Evolutionary conservation across 2,329 filamentous ascomycete species (phyloP), one percentile per base, ranked within the genome.

Genomic region (Fusarium ambrosium): DNA sequence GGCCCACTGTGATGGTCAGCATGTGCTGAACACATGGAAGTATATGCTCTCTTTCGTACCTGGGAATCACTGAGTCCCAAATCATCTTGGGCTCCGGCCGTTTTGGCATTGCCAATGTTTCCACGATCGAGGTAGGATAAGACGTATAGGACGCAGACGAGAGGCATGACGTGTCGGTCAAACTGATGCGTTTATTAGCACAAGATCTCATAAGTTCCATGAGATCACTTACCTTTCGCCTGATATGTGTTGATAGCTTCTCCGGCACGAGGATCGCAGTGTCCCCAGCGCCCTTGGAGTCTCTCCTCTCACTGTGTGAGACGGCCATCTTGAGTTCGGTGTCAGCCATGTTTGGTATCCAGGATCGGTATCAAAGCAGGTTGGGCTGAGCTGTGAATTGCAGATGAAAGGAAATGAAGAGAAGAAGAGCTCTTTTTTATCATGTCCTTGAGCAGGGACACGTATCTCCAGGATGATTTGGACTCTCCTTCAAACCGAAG

Each of bases 51-150:
- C 3, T 29, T 4, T 10, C 7, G 6, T 34, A 56, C 53, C 53
- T 56, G 53, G 11, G 53, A 56, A 29, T 56, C 53, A 16, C 61
- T 71, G 0, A 77, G 32, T 0, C 53, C 60, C 1, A 77, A 66
- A 0, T 51, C 68, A 1, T 77, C 75, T 32, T 74, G 69, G 0
- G 73, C 69, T 0, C 75, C 75, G 0, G 75, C 75, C 0, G 72
- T 68, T 13, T 77, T 77, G 41, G 75, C 74, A 29, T 77, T 77
- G 8, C 75, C 75, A 6, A 77, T 75, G 16, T 77, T 77, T 7
- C 75, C 75, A 0, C 75, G 67, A 16, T 77, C 74, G 8, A 77
- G 37, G 6, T 77, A 77, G 2, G 75, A 77, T 0, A 76, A 32
- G 11, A 77, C 60, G 24, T 77, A 77, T 2, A 77, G 69, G 16